Base-by-base conservation (phyloP, 202 grass and related monocot genomes). In the Cymbopogon flexuosus region DNA sequence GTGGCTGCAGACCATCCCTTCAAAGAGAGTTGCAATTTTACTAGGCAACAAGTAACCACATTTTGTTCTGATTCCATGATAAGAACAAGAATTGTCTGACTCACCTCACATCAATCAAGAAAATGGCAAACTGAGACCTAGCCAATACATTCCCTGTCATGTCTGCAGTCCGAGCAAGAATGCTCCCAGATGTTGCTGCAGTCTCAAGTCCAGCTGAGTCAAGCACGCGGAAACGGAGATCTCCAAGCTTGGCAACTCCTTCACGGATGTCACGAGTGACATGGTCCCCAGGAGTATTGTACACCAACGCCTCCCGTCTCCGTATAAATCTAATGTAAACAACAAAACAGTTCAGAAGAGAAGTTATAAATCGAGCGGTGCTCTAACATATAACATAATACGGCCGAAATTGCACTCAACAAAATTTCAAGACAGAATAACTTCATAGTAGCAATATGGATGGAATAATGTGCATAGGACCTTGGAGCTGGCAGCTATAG, bases 21-120 rank as follows among this genome's bases (percentile, higher is more conserved):
- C 59, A 85, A 67, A 84, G 42, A 74, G 8, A 79, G 84, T 49
- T 42, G 41, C 77, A 70, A 10, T 78, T 76, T 85, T 81, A 82
- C 2, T 73, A 82, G 47, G 37, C 21, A 66, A 70, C 70, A 71
- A 58, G 57, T 35, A 46, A 27, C 43, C 39, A 75, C 14, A 30
- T 11, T 14, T 76, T 30, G 9, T 68, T 16, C 57, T 30, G 5
- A 67, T 4, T 78, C 57, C 22, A 73, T 60, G 30, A 66, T 36
- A 10, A 70, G 9, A 61, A 62, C 46, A 85, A n/a, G 13, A 30
- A 21, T 73, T 62, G 68, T 29, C 16, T 8, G 2, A 77, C 86
- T 65, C 85, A 97, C 94, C 94, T 94, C 74, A 97, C 89, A 87
- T 97, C 95, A 79, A 98, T 94, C 88, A 98, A 86, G 86, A 98